Base-by-base conservation (phyloP, 768 basidiomycete species). In the Suillus brevipes region DNA sequence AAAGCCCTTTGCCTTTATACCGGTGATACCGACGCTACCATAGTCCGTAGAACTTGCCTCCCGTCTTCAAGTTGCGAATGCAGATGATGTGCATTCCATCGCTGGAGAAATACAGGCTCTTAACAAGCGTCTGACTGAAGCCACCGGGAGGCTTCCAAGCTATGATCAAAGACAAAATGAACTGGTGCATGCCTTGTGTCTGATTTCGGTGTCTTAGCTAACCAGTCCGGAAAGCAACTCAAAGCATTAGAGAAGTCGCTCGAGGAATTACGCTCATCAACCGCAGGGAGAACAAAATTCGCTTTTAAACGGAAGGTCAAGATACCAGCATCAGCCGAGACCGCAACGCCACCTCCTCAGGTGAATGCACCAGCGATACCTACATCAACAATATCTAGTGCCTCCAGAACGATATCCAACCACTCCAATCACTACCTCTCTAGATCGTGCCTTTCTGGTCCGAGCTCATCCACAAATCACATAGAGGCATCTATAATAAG, bases 161-260 rank as follows among this genome's bases (percentile, higher is more conserved):
- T 92, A 91, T 71, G 90, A 92, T 74, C 91, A 90, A 71, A 83
- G 88, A 62, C 88, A 87, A 70, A 89, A 83, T 71, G 89, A 90
- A 73, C 76, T 79, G 70, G 91, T 92, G 68, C 62, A 87, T 79
- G 31, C 61, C 52, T 25, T 49, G 37, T 23, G n/a, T 45, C 61
- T 6, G 37, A n/a, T 31, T 25, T 47, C 65, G 43, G 23, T 62
- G 28, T 58, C 43, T 49, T 38, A 62, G 43, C 61, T 42, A 42
- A 57, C 42, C 72, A 63, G 75, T 62, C 45, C 37, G 42, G 63
- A 60, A 40, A 95, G 92, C 88, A 89, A 85, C 74, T 94, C 63
- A 87, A 85, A 71, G 74, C 74, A 6, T 73, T 93, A 12, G 91
- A 92, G 73, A 79, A 78, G 61, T 72, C 78, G 12, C 66, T 92